Base-by-base conservation (phyloP, 768 basidiomycete species). In the Leccinum imitatum region DNA sequence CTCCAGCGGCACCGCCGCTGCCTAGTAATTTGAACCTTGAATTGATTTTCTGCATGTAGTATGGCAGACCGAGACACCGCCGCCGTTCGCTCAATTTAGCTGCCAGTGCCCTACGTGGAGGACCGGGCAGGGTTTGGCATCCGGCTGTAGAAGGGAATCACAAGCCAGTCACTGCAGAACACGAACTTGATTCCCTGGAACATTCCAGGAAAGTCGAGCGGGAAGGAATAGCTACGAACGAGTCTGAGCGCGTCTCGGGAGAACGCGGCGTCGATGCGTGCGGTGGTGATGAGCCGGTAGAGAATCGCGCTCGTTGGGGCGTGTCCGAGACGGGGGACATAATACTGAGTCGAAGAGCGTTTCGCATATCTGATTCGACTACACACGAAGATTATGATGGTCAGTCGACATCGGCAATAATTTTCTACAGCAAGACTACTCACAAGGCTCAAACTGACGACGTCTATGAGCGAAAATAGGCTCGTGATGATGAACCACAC, bases 161-260 rank as follows among this genome's bases (percentile, higher is more conserved):
- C 70, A 2, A 72, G 66, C 71, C 71, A 72, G 54, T 69, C 63
- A 35, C 64, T 64, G 8, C 71, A 72, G 15, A 72, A 64, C 47
- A 70, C n/a, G 55, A 73, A 72, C 44, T 64, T 70, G 57, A 72
- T 47, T 33, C 71, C 71, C 57, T 73, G 71, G 54, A 72, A 72
- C 11, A 72, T 58, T 3, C 71, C 71, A 7, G 72, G 68, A 33
- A 73, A 66, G 17, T 70, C 68, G 23, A 72, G 64, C 3, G 70
- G 71, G 19, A 72, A 72, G n/a, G 72, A 23, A 23, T 23, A 23
- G 23, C 23, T 23, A 23, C 23, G 23, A 23, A 23, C 23, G 23
- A 23, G 23, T 23, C 23, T 23, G 23, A 23, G 23, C 23, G 23
- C 23, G 23, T 23, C 23, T 23, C 23, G 63, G 11, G 61, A 56